These are phyloP conservation scores for Leccinum solheimii DNA, from an alignment of 1,284 basidiomycete genomes.

Conservation along the genomic window DNA sequence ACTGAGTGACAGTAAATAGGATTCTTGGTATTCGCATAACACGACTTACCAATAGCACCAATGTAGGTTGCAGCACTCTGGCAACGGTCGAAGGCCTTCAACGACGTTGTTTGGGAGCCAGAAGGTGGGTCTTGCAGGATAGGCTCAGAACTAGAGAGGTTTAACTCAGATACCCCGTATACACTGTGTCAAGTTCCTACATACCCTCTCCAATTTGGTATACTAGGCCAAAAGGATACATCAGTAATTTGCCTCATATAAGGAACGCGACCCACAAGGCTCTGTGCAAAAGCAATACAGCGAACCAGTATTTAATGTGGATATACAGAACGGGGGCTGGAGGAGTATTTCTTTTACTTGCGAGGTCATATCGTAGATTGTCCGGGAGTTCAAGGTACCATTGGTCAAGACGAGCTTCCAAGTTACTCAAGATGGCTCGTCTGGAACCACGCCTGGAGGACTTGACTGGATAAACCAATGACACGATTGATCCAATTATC, in stretches of 20 bases:
- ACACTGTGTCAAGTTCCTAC: constrained; percentile 35
- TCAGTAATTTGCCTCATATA: constrained; percentile 6
- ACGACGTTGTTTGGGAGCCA: constrained; percentile 34
- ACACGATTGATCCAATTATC: constrained; percentile 66
- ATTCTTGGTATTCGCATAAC: background rate
- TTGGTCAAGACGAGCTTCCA: constrained; percentile 72
- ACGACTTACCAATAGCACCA: constrained; percentile 59
- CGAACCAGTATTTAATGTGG: constrained; percentile 78
- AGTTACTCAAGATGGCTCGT: constrained; percentile 48
- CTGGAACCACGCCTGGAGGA: constrained; percentile 45
- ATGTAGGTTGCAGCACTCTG: constrained; percentile 77
- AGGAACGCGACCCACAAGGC: constrained; percentile 64
- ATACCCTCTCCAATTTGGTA: constrained; percentile 70
- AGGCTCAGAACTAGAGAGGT: constrained; percentile 41
- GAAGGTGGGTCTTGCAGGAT: constrained; percentile 42
- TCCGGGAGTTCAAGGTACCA: constrained; percentile 77
- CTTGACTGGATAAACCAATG: constrained; percentile 74
- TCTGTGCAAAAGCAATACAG: constrained; percentile 75
- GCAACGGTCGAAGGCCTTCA: constrained; percentile 75
- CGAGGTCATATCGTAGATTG: constrained; percentile 58
- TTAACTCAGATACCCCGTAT: background rate
- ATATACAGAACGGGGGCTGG: constrained; percentile 69
- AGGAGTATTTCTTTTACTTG: constrained; percentile 51
- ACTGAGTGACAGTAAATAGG: constrained; percentile 41
- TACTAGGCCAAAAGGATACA: constrained; percentile 38